Conservation (phyloP, 139 green algal genomes). For the Deuterostichococcus epilithicus region DNA sequence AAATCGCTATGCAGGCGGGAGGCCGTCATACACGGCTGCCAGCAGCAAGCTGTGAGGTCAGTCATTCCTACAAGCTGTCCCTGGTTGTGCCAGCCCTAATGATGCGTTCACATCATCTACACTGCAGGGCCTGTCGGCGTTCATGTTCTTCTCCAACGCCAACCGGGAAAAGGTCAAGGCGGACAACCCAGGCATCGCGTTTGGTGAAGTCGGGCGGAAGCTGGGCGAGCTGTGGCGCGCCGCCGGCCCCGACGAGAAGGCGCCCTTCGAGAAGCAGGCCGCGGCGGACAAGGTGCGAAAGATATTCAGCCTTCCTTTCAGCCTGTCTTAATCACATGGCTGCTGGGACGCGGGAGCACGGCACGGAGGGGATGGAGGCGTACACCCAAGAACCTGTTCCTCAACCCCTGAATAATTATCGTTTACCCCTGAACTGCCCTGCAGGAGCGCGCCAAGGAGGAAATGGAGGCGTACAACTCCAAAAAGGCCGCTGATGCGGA, state of each 20-base stretch:
- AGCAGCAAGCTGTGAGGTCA: too few species aligned
- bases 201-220: conserved; percentile 68
- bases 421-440: conserved; percentile 15
- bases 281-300: conserved; percentile 57
- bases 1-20: too few species aligned
- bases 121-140: conserved; percentile 58
- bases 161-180: conserved; percentile 53
- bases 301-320: background rate
- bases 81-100: too few species aligned
- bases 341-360: conserved; percentile 18
- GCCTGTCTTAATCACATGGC: too few species aligned
- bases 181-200: conserved; percentile 59
- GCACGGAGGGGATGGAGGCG: background rate
- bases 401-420: too few species aligned
- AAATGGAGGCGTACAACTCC: conserved; percentile 63
- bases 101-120: too few species aligned
- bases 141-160: conserved; percentile 81
- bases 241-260: conserved; percentile 33
- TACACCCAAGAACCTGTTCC: background rate
- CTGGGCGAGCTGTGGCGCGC: conserved; percentile 79
- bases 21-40: too few species aligned
- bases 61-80: too few species aligned
- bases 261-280: conserved; percentile 39
- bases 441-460: conserved; percentile 56
- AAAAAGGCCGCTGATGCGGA: background rate